Evolutionary conservation across 2,329 filamentous ascomycete genomes (phyloP).

Genomic region (Hypoxylon sp.): DNA sequence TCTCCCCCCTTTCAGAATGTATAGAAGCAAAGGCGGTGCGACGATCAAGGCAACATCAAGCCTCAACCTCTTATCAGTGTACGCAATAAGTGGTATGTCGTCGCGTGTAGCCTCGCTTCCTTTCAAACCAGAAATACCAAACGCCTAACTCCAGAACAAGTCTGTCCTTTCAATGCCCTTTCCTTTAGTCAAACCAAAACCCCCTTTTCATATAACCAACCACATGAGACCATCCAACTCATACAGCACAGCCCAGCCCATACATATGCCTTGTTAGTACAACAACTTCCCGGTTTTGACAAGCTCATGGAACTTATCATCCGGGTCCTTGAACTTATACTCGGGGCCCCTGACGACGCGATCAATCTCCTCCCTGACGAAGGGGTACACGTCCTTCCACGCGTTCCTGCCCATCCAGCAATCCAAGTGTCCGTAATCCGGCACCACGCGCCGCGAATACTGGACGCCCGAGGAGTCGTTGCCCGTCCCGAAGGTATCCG

Average conservation of each 20-base stretch:
- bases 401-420: slow-evolving; percentile 74
- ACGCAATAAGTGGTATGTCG: neutral
- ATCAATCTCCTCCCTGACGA: slow-evolving; percentile 69
- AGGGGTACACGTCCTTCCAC: slow-evolving; percentile 72
- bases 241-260: neutral
- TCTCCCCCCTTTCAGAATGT: neutral
- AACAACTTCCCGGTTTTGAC: slow-evolving; percentile 59
- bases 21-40: neutral
- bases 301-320: slow-evolving; percentile 61
- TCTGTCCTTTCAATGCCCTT: neutral
- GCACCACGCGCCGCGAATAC: slow-evolving; percentile 68
- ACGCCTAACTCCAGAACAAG: neutral
- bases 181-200: neutral
- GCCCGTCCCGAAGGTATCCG: slow-evolving; percentile 64
- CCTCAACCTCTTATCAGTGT: neutral
- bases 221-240: neutral
- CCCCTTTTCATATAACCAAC: neutral
- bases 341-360: slow-evolving; percentile 62
- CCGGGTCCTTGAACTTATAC: slow-evolving; percentile 62
- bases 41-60: neutral
- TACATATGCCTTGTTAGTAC: slow-evolving; percentile 49
- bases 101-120: neutral
- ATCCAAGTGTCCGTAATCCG: slow-evolving; percentile 73
- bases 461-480: slow-evolving; percentile 54
- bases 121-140: neutral